Evolutionary conservation across 768 basidiomycete genomes (phyloP).

Genomic region (Pholiota molesta): DNA sequence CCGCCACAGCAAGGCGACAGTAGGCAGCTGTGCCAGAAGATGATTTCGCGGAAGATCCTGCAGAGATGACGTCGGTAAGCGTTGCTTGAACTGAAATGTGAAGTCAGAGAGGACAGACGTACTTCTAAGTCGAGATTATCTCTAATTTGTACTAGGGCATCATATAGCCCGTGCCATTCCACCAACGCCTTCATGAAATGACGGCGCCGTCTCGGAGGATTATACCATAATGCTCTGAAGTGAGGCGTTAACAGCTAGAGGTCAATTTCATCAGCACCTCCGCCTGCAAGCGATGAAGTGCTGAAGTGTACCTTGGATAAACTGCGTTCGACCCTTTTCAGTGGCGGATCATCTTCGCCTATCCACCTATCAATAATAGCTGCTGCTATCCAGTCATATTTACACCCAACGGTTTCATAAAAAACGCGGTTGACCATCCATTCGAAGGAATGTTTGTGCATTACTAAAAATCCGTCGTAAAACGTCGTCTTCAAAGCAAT

Average conservation of each 20-base stretch:
- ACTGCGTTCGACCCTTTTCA: slow-evolving; percentile 43
- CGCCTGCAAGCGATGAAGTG: slow-evolving; percentile 2
- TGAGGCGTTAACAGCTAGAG: slow-evolving; percentile 60
- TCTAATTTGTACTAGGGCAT: slow-evolving; percentile 40
- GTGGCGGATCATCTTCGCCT: slow-evolving; percentile 34
- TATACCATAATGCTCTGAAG: slow-evolving; percentile 65
- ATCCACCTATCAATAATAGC: slow-evolving; percentile 42
- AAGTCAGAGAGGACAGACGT: slow-evolving; percentile 10
- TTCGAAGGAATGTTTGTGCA: slow-evolving; percentile 50
- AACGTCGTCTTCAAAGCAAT: slow-evolving; percentile 49
- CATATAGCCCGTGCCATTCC: slow-evolving; percentile 70
- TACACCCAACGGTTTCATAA: slow-evolving; percentile 59
- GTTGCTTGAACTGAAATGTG: not conserved
- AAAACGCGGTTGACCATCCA: slow-evolving; percentile 71
- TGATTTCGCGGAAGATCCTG: slow-evolving; percentile 36
- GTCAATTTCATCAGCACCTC: not conserved
- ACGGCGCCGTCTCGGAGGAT: slow-evolving; percentile 68
- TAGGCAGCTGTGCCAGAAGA: slow-evolving; percentile 45
- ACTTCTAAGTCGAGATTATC: slow-evolving; percentile 34
- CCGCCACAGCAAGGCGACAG: slow-evolving; percentile 58
- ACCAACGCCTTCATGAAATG: slow-evolving; percentile 63
- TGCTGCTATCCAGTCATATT: slow-evolving; percentile 49
- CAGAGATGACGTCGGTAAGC: not conserved
- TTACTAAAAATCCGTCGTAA: slow-evolving; percentile 56
- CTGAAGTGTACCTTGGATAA: slow-evolving; percentile 42